Evolutionary conservation across 345 rosid genomes (phyloP), one percentile per base, ranked within the genome.

Genomic region (Eucalyptus polyanthemos): DNA sequence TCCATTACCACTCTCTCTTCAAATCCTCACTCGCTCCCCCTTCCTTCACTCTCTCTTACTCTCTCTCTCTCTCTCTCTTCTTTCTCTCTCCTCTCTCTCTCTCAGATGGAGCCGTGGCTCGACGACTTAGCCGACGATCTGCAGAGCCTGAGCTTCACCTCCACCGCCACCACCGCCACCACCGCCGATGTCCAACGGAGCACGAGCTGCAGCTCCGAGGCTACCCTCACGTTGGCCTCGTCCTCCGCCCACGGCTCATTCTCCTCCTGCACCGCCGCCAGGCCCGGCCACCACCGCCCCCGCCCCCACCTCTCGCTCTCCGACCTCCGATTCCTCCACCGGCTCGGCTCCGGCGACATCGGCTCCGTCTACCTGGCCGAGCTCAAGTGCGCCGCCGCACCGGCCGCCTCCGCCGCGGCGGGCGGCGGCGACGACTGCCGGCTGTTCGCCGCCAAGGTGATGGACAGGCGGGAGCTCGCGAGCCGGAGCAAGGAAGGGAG

Each of bases 311-410:
- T 95, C 94, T 85, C 97, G 45, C 94, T 97, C 53, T 90, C 98
- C 90, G 99, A 97, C 94, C 93, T 97, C 90, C 90, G 94, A 31
- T 96, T 97, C 93, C 93, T 95, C 89, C 94, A 93, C 92, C 98
- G 97, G 31, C 95, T 97, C 22, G 99, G 99, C 87, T 94, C 99
- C 88, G 99, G 99, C 45, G 99, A 97, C 92, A 97, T 97, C 93
- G 98, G 99, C 87, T 96, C 97, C 51, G 99, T 97, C 88, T 97
- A 95, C 93, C 87, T 96, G 34, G 95, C 98, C 14, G 98, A 96
- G 88, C 90, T 95, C 80, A 96, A 95, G 90, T 91, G 93, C 86
- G 88, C 69, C 25, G 47, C 49, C 53, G 45, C 91, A 16, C 87
- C 88, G 14, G 88, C 91, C 54, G n/a, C 87, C 50, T 34, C 87